A percentile compares a stretch with the other conserved stretches of the same genome.
These are phyloP conservation scores for Fraxinus anomala DNA, from an alignment of 257 asterid genomes.

Conservation along the genomic window DNA sequence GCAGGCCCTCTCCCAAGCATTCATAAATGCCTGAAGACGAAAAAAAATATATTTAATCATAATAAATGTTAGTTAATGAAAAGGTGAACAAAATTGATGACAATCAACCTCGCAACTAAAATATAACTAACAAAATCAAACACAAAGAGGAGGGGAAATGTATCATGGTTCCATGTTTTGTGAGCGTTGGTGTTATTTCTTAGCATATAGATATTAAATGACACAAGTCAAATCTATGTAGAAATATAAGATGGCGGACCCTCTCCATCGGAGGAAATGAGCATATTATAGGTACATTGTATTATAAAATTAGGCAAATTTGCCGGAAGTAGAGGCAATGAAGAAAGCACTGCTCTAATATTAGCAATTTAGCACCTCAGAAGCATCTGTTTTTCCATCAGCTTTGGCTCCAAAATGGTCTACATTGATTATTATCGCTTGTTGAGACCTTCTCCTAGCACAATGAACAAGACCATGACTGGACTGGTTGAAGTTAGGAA, in stretches of 20 bases:
- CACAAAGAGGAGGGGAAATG: neutral
- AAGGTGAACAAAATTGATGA: neutral
- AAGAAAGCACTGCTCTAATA: neutral
- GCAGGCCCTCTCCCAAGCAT: conserved; percentile 79
- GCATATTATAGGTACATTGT: too few relatives aligned
- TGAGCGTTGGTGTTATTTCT: neutral
- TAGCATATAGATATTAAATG: too few relatives aligned
- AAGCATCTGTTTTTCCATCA: conserved; percentile 60
- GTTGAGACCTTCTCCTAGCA: conserved; percentile 25
- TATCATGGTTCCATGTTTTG: neutral
- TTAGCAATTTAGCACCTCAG: conserved; percentile 42
- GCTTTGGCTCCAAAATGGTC: conserved; percentile 78
- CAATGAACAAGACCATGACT: neutral
- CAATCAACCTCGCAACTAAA: conserved; percentile 21
- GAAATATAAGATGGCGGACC: too few relatives aligned
- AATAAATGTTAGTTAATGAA: neutral
- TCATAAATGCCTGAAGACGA: conserved; percentile 62
- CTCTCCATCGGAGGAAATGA: too few relatives aligned
- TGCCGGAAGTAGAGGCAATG: neutral
- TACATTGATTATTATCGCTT: conserved; percentile 36
- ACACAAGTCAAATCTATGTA: too few relatives aligned
- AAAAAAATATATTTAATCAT: neutral
- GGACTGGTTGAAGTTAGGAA: neutral
- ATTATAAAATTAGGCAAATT: conserved; percentile 7
- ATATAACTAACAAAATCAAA: conserved; percentile 14